Evolutionary conservation across 1,139 yeast species (phyloP), one percentile per base, ranked within the genome.

Genomic region (Protomyces inundatus): DNA sequence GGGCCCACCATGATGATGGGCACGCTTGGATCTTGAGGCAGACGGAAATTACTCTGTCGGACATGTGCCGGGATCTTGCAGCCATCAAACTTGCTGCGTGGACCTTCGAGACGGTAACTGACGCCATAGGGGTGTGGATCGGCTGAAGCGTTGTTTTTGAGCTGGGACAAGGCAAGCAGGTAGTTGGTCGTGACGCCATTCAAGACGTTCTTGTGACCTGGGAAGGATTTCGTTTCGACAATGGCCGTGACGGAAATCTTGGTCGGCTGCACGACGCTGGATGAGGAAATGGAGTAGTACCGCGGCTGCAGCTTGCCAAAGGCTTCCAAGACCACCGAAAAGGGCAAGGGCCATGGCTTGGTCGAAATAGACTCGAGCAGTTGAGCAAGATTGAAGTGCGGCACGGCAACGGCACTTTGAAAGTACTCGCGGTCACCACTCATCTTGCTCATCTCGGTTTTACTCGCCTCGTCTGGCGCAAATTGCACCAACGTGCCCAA

Each of bases 1-100:
- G 98, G 98, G 46, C 98, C 98, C 73, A 93, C 82, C 87, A 91
- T 84, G 70, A 93, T 89, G 42, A 93, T 82, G 6, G 98, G 97
- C 55, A 87, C 84, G 14, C 83, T 76, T 37, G 95, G 86, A 73
- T 89, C 89, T 14, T 90, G 80, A n/a, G 98, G 98, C 68, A 93
- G 81, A 79, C 90, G 91, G 79, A 93, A 93, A 65, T 95, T 88
- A 6, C 98, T 90, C 77, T 95, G 90, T 77, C 98, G 88, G 56
- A 93, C 88, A 75, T 90, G 97, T 55, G 93, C 86, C 10, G 98
- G 98, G 64, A 91, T 80, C 73, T 86, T 88, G 75, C 73, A 80
- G 6, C 68, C 69, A 10, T 75, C 67, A 69, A 82, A 88, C 69
- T 80, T 78, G 48, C 79, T 78, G 75, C 96, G 85, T 69, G 98